A percentile compares a stretch with the other conserved stretches of the same genome.
phyloP scores from a whole-genome alignment of 176 grass and related monocot genomes.

The Phoenix roebelenii region DNA sequence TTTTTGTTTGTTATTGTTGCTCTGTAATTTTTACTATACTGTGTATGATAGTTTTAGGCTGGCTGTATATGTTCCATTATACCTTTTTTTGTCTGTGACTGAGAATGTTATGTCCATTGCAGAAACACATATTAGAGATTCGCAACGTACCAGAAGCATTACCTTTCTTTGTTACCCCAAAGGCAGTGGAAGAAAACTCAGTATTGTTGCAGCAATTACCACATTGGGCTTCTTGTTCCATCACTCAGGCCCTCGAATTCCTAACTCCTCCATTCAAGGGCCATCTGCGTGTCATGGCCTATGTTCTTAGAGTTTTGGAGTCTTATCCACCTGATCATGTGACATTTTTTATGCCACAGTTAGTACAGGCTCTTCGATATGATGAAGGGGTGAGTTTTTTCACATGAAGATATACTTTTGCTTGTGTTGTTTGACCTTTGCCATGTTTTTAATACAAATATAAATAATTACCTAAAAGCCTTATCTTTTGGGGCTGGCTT shows the following conservation, averaged over 20 bases:
- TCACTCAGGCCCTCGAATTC: conserved; percentile 94
- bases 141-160: conserved; percentile 92
- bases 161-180: conserved; percentile 95
- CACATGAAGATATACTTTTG: neutral
- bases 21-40: too few species aligned
- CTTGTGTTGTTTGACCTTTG: too few species aligned
- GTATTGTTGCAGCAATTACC: conserved; percentile 83
- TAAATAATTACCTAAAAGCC: too few species aligned
- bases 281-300: conserved; percentile 94
- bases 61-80: too few species aligned
- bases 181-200: conserved; percentile 95
- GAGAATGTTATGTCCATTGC: conserved; percentile 9
- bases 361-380: conserved; percentile 96
- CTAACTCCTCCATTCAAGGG: conserved; percentile 95
- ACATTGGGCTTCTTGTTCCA: conserved; percentile 94
- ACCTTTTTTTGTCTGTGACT: neutral
- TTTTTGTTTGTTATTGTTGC: too few species aligned
- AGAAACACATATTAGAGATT: conserved; percentile 77
- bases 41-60: too few species aligned
- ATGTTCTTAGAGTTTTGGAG: conserved; percentile 92
- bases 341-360: conserved; percentile 98
- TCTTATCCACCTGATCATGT: conserved; percentile 92
- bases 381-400: conserved; percentile 75
- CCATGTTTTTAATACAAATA: too few species aligned
- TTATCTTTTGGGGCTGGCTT: too few species aligned